Evolutionary conservation across 495 filamentous ascomycete species (phyloP).

Genomic region (Cenococcum geophilum): DNA sequence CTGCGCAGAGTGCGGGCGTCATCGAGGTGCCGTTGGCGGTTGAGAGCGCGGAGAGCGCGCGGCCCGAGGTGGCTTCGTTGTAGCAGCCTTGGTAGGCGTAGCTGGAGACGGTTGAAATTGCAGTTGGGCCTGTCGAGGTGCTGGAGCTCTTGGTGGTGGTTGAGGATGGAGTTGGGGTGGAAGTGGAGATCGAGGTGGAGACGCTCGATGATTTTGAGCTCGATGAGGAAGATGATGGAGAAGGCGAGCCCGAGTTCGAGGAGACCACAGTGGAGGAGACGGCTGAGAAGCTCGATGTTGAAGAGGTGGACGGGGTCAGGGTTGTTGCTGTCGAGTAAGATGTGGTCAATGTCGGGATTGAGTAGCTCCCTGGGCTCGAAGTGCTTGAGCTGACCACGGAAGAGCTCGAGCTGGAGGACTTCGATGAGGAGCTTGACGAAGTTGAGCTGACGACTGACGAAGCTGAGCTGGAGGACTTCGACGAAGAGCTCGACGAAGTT

Average conservation of each 20-base stretch:
- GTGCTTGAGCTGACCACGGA: not conserved
- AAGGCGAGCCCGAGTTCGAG: not conserved
- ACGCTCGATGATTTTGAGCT: not conserved
- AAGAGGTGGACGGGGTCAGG: not conserved
- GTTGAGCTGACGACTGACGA: not conserved
- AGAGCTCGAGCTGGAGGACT: not conserved
- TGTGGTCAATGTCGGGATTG: not conserved
- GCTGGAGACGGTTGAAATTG: not conserved
- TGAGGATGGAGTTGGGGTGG: not conserved
- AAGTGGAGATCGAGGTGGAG: not conserved
- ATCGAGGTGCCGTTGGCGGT: conserved; percentile 7
- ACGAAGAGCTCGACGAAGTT: not conserved
- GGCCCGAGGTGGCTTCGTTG: conserved; percentile 5
- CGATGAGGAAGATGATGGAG: not conserved
- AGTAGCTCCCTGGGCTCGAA: not conserved
- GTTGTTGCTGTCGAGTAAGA: not conserved
- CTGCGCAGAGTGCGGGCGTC: conserved; percentile 19
- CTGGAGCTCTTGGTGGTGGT: not conserved
- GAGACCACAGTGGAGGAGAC: not conserved
- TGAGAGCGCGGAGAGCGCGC: conserved; percentile 8
- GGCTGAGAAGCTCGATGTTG: not conserved
- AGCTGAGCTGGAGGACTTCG: not conserved
- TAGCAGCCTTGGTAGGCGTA: conserved; percentile 20
- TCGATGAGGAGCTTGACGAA: not conserved
- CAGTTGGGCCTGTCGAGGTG: conserved; percentile 1